phyloP scores from a whole-genome alignment of 2,329 filamentous ascomycete species.

The Hirsutella rhossiliensis region DNA sequence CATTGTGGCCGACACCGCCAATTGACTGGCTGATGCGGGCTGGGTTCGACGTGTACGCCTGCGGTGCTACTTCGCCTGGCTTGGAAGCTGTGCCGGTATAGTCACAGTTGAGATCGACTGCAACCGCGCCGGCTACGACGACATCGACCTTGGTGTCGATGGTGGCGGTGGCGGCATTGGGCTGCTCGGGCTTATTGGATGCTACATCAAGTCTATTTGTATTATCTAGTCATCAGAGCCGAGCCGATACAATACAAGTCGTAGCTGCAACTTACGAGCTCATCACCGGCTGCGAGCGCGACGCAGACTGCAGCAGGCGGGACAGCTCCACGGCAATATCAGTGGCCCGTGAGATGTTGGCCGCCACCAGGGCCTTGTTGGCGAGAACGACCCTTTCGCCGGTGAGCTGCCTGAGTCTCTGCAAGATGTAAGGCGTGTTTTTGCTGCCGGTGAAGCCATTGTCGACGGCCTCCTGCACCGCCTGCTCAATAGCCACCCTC shows the following conservation, averaged over 20 bases:
- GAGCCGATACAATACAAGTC: slow-evolving; percentile 17
- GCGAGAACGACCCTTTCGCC: slow-evolving; percentile 58
- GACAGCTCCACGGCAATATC: slow-evolving; percentile 42
- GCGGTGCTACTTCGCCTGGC: slow-evolving; percentile 24
- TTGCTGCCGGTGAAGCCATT: slow-evolving; percentile 58
- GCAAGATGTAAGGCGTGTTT: slow-evolving; percentile 77
- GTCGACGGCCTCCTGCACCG: slow-evolving; percentile 50
- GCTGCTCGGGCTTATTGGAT: neutral
- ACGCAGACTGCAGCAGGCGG: slow-evolving; percentile 22
- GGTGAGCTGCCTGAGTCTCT: slow-evolving; percentile 68
- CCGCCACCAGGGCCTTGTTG: slow-evolving; percentile 51
- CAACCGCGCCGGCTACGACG: slow-evolving; percentile 83
- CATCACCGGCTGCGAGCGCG: slow-evolving; percentile 13
- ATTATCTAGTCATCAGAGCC: slow-evolving; percentile 14
- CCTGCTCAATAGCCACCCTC: slow-evolving; percentile 54
- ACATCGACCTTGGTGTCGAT: slow-evolving; percentile 41
- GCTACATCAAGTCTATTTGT: slow-evolving; percentile 10
- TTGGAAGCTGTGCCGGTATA: slow-evolving; percentile 28
- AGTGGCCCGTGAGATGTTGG: slow-evolving; percentile 42
- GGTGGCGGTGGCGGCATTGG: neutral
- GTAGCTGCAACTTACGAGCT: slow-evolving; percentile 24
- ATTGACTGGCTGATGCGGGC: slow-evolving; percentile 69
- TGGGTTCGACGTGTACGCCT: slow-evolving; percentile 74
- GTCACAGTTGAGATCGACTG: slow-evolving; percentile 79
- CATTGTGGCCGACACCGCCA: slow-evolving; percentile 86